Evolutionary conservation across 2,329 filamentous ascomycete genomes (phyloP), one percentile per base, ranked within the genome.

Genomic region (Ophiosphaerella korrae): DNA sequence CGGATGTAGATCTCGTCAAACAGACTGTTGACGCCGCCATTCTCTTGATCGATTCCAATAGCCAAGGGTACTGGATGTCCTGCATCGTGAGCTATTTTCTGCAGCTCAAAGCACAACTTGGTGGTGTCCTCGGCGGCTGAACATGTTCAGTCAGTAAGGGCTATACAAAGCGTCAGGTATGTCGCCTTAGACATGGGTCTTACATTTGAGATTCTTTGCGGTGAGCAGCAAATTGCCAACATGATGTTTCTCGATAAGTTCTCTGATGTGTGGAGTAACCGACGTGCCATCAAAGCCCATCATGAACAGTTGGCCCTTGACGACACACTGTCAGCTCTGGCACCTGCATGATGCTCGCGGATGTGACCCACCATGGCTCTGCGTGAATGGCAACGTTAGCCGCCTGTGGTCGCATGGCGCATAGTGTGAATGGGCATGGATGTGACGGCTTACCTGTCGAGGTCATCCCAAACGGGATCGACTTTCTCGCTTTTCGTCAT

Each of bases 1-100:
- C 91, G 92, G 62, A 97, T 93, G 71, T 92, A 94, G 67, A 94
- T 90, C 63, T 96, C 92, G 72, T 97, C 93, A 67, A 95, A 97
- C 2, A 97, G 82, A 75, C 91, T 96, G 77, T 97, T 97, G 72
- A 97, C 93, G 3, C 93, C 92, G 58, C 94, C 94, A 84, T 99
- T 97, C 74, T 99, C 94, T 72, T 99, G 94, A 70, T 97, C 94
- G 33, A 97, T 79, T 34, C 89, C 92, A 63, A 99, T 97, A 47
- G 95, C 80, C 14, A 99, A 78, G 2, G 94, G 94, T 2, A 93
- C 88, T 3, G 89, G 88, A 73, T 97, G 93, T 16, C 93, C 93
- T 52, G 93, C 88, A 74, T 95, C 84, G 68, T 90, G 89, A 33
- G 94, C 94, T 68, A 96, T 93, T 42, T 87, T 92, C 75, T 99